Evolutionary conservation across 305 asterid species (phyloP).

Genomic region (Caryopteris hybrid): DNA sequence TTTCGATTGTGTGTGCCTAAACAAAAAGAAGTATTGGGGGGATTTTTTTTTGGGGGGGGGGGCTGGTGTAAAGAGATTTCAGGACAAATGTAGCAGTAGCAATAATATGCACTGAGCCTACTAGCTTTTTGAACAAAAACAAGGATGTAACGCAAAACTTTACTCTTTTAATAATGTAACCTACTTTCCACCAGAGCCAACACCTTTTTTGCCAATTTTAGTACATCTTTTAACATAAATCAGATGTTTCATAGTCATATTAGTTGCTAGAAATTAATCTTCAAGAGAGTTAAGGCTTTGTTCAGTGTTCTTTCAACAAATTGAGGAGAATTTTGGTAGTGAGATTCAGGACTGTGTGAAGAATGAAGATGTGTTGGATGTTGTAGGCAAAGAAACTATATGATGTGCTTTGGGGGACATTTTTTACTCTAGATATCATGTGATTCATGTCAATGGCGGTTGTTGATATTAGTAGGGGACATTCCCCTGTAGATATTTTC

Average conservation of each 20-base stretch:
- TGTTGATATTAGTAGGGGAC: neutral
- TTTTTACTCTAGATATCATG: neutral
- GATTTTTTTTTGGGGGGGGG: too few species aligned
- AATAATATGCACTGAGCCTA: neutral
- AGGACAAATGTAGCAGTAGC: neutral
- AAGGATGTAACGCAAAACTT: neutral
- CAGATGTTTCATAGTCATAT: neutral
- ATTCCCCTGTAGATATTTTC: neutral
- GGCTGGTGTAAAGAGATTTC: neutral
- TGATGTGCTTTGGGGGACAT: neutral
- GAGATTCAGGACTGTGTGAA: neutral
- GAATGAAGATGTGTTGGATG: neutral
- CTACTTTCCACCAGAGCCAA: neutral
- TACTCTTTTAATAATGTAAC: neutral
- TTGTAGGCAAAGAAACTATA: neutral
- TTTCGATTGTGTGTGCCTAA: neutral
- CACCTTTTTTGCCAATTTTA: neutral
- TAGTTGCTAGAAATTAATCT: neutral
- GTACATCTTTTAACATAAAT: neutral
- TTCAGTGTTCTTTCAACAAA: neutral
- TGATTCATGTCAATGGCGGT: neutral
- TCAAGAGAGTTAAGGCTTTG: neutral
- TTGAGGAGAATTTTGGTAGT: neutral
- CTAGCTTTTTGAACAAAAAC: constrained; percentile 6
- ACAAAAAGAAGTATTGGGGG: neutral